phyloP scores from a whole-genome alignment of 345 rosid genomes.

The Lagerstroemia speciosa region DNA sequence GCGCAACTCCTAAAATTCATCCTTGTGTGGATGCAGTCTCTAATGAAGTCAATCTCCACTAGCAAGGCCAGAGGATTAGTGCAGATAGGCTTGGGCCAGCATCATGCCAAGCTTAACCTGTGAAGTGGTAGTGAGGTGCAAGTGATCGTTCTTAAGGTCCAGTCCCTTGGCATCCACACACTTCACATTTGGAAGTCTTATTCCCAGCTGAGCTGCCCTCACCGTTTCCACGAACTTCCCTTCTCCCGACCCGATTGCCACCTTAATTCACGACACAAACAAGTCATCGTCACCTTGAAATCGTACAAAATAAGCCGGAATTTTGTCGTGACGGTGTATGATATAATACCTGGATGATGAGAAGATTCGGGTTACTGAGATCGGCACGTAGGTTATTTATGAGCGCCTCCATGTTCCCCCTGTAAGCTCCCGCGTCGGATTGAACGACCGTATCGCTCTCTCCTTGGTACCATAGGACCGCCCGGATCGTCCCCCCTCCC shows the following conservation, averaged over 20 bases:
- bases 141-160: conserved; percentile 20
- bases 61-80: no score
- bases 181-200: conserved; percentile 21
- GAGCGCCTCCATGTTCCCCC: conserved; percentile 27
- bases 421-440: conserved; percentile 27
- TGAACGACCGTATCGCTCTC: conserved; percentile 30
- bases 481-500: conserved; percentile 26
- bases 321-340: no score
- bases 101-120: conserved; percentile 20
- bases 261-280: conserved; percentile 12
- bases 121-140: conserved; percentile 32
- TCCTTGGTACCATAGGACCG: conserved; percentile 40
- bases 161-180: conserved; percentile 32
- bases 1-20: no score
- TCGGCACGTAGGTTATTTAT: conserved; percentile 27
- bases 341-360: conserved; percentile 20
- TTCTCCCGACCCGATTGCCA: conserved; percentile 33
- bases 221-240: conserved; percentile 23
- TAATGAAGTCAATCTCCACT: no score
- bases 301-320: neutral
- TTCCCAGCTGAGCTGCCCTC: conserved; percentile 27
- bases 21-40: no score
- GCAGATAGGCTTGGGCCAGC: conserved; percentile 19
- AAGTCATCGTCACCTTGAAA: no score
- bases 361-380: conserved; percentile 28